Evolutionary conservation across 257 asterid genomes (phyloP), one percentile per base, ranked within the genome.

Genomic region (Handroanthus guayacan): DNA sequence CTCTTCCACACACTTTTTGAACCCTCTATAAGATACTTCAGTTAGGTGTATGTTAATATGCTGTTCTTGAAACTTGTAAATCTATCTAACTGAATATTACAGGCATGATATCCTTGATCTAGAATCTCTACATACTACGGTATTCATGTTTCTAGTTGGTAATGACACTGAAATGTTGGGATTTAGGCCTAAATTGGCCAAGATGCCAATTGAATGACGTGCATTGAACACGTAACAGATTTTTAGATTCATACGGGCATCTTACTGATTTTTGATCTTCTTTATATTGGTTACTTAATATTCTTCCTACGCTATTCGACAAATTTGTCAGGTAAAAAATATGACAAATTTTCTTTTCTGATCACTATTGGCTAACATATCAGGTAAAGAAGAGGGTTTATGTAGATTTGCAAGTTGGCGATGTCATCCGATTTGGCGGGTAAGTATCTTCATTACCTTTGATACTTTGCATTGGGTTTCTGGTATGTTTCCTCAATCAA

Each of bases 341-440:
- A 52, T 41, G 8, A 41, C 5, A 62, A 62, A 39, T 44, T 81
- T 43, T 67, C 52, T 68, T 45, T 62, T 60, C 72, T 80, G 69
- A 75, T 79, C 70, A 47, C 16, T 78, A 39, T 66, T 67, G 78
- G 74, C 72, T 63, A 39, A 64, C 45, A 57, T 70, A 31, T 68
- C 86, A 95, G 99, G 96, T 95, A 55, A 83, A 84, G 84, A 85
- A 89, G 86, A 91, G 87, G 87, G 90, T 67, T 77, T 92, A 86
- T 71, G 90, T 89, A 84, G 97, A 89, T 75, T 87, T 95, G 85
- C 97, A 84, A 63, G 99, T 95, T 36, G 99, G 98, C 60, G 99
- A 95, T 82, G 93, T 95, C 78, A 82, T 95, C 77, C 95, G 97
- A 71, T 95, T 95, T 85, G 99, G 99, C 90, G 90, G 79, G 99